Percentiles rank a stretch among this genome's conserved stretches.
Conservation (phyloP, 1,284 basidiomycete species). For the Malassezia equina region DNA sequence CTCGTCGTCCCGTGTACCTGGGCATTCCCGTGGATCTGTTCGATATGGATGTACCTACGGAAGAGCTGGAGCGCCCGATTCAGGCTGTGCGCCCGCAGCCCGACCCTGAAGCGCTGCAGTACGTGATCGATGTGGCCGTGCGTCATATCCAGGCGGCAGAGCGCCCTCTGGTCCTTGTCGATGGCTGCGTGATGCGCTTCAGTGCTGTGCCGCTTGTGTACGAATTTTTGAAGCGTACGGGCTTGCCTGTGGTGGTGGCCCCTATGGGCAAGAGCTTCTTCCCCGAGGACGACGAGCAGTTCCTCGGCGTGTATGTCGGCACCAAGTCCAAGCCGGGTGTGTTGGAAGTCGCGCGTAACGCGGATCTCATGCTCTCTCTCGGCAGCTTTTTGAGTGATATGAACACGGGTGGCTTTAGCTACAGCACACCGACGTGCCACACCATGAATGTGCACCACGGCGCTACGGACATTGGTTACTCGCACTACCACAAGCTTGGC, state of each 20-base stretch:
- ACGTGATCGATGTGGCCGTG: slow-evolving; percentile 56
- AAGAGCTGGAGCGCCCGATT: slow-evolving; percentile 57
- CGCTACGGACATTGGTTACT: slow-evolving; percentile 40
- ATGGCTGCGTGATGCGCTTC: slow-evolving; percentile 76
- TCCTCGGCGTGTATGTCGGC: slow-evolving; percentile 63
- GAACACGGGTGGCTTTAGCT: slow-evolving; percentile 66
- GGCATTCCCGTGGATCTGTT: slow-evolving; percentile 77
- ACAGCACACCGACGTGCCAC: slow-evolving; percentile 24
- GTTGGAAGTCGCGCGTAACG: slow-evolving; percentile 65
- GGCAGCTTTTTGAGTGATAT: slow-evolving; percentile 76
- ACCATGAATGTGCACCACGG: slow-evolving; percentile 55
- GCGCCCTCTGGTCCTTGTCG: slow-evolving; percentile 69
- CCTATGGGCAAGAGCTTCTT: slow-evolving; percentile 83
- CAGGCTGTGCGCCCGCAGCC: slow-evolving; percentile 46
- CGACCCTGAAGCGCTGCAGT: slow-evolving; percentile 58
- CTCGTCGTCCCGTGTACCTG: slow-evolving; percentile 75
- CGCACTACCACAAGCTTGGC: slow-evolving; percentile 50
- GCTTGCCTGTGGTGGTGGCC: slow-evolving; percentile 51
- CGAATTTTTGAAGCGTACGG: slow-evolving; percentile 62
- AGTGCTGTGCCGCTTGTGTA: slow-evolving; percentile 61
- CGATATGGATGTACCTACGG: slow-evolving; percentile 59
- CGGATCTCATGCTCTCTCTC: slow-evolving; percentile 73
- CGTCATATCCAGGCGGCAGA: slow-evolving; percentile 54
- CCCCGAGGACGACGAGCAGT: slow-evolving; percentile 69
- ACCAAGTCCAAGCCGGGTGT: slow-evolving; percentile 52